Base-by-base conservation (phyloP, 345 rosid species). In the Pistacia integerrima region DNA sequence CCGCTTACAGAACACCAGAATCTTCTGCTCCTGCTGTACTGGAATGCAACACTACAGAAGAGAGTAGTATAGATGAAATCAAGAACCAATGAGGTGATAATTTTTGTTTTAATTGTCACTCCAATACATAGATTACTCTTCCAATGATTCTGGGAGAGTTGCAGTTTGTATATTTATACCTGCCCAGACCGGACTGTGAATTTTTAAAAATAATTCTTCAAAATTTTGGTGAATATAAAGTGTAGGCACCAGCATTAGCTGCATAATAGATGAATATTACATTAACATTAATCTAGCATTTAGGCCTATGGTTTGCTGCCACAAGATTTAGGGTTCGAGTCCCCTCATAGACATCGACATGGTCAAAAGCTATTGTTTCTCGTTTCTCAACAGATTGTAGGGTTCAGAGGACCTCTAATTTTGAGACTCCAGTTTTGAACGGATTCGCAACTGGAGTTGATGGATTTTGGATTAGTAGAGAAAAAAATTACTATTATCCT, bases 21-120 rank as follows among this genome's bases (percentile, higher is more conserved):
- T 72, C 81, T 71, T 74, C 91, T 48, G 81, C 52, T 67, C 75
- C 81, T 25, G 76, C 84, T 72, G 83, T 83, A 61, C 72, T 82
- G 67, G 95, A 77, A 78, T 88, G 90, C 85, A 88, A 66, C 62
- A 71, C 72, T 20, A 14, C 87, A 69, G 91, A 94, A 69, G 94
- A 93, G 76, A 81, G 88, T 36, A 82, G 76, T 63, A 76, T 82
- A 8, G 91, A 93, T 74, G 94, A 94, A 77, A 79, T 86, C 71
- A 83, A 89, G 51, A 87, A 90, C 59, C 78, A 87, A 64, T 90
- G 85, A 92, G 85, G 83, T 76, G 78, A 76, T 67, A 63, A 33
- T 61, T 62, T 41, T 58, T 76, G 49, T 28, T 56, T 54, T n/a
- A 5, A 7, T 49, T 51, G 60, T 35, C 70, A 48, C 72, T 28